These are phyloP conservation scores for Rhodosporidiobolus sp. DNA, from an alignment of 768 basidiomycete genomes.

Conservation along the genomic window DNA sequence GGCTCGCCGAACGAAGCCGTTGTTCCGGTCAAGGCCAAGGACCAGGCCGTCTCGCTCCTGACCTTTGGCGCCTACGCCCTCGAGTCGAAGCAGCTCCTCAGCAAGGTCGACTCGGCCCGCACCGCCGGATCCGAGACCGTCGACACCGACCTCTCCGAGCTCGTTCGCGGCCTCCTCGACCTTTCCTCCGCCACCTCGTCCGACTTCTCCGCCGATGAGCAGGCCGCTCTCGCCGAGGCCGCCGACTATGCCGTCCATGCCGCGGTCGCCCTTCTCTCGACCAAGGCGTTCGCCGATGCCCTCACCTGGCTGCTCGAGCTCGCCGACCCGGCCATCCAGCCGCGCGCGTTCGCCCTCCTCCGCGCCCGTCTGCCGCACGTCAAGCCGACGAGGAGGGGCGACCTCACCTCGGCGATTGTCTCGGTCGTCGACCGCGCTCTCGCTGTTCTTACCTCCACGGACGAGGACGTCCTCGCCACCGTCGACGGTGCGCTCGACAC, in stretches of 20 bases:
- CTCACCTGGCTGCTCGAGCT: slow-evolving; percentile 42
- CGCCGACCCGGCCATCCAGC: slow-evolving; percentile 32
- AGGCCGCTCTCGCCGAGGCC: slow-evolving; percentile 31
- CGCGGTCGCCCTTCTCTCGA: slow-evolving; percentile 65
- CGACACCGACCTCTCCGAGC: slow-evolving; percentile 37
- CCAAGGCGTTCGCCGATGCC: slow-evolving; percentile 58
- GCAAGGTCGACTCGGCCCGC: slow-evolving; percentile 39
- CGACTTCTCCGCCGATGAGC: slow-evolving; percentile 16
- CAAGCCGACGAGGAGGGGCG: slow-evolving; percentile 58
- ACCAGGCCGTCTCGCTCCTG: slow-evolving; percentile 61
- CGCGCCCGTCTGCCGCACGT: slow-evolving; percentile 64
- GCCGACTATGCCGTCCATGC: slow-evolving; percentile 56
- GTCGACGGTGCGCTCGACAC: slow-evolving; percentile 45
- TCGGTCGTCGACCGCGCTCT: slow-evolving; percentile 51
- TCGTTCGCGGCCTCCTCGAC: slow-evolving; percentile 38
- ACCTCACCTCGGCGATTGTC: slow-evolving; percentile 50
- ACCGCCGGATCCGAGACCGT: slow-evolving; percentile 20
- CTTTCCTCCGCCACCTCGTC: slow-evolving; percentile 32
- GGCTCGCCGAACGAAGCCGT: not conserved
- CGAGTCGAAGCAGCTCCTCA: slow-evolving; percentile 40
- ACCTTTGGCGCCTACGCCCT: slow-evolving; percentile 54
- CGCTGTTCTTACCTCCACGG: not conserved
- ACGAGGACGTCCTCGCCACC: not conserved
- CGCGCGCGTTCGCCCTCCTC: slow-evolving; percentile 63
- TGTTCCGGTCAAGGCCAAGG: slow-evolving; percentile 1